Evolutionary conservation across 176 grass and related monocot genomes (phyloP).

Genomic region (Aechmea fasciata): DNA sequence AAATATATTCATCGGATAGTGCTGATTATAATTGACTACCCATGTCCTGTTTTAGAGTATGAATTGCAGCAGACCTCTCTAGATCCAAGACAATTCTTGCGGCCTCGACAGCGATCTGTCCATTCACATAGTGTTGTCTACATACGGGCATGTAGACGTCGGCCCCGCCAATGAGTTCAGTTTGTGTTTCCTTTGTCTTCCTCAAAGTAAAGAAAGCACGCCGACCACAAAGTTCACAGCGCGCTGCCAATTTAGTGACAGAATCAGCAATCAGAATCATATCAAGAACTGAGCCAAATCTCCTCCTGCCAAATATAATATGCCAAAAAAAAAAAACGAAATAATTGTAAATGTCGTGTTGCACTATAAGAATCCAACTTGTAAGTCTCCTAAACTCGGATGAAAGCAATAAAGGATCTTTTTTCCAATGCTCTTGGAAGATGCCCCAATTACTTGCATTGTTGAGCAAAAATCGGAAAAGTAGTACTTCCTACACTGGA

Average conservation of each 20-base stretch:
- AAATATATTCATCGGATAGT: background rate
- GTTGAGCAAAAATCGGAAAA: too few species aligned
- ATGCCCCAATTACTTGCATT: too few species aligned
- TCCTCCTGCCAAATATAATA: slow-evolving; percentile 41
- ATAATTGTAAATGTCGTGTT: too few species aligned
- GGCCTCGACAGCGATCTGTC: slow-evolving; percentile 53
- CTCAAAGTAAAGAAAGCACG: slow-evolving; percentile 81
- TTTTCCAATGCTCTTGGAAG: too few species aligned
- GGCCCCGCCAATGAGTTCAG: slow-evolving; percentile 74
- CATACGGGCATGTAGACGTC: slow-evolving; percentile 93
- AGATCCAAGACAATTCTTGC: slow-evolving; percentile 62
- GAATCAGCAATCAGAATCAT: slow-evolving; percentile 77
- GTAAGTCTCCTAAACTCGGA: too few species aligned
- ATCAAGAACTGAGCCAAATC: slow-evolving; percentile 83
- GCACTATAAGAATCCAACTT: too few species aligned
- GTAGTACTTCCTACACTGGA: background rate
- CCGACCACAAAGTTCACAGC: slow-evolving; percentile 59
- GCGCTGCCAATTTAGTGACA: slow-evolving; percentile 74
- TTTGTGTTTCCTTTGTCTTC: slow-evolving; percentile 77
- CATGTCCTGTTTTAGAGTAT: slow-evolving; percentile 24
- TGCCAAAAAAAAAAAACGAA: too few species aligned
- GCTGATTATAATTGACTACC: background rate
- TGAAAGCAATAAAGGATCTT: too few species aligned
- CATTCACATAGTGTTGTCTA: slow-evolving; percentile 75
- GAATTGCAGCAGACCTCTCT: slow-evolving; percentile 30